Evolutionary conservation across 768 basidiomycete species (phyloP).

Genomic region (Saitozyma sp.): DNA sequence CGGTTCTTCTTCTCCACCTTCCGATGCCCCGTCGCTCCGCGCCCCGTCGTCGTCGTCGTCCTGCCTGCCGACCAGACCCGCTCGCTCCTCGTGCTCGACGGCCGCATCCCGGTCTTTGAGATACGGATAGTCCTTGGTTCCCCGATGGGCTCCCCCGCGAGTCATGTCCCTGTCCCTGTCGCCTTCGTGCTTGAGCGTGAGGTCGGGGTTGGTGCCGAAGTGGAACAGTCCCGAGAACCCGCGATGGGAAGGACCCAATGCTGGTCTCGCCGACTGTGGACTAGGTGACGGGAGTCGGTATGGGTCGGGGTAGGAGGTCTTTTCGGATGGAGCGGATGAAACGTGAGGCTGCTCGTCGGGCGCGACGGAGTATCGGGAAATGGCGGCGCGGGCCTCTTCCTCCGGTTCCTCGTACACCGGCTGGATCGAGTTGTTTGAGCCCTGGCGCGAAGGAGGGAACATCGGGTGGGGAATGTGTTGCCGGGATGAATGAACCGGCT

Average conservation of each 20-base stretch:
- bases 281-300: conserved; percentile 3
- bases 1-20: no score
- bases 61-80: not conserved
- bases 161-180: conserved; percentile 4
- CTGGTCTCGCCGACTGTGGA: conserved; percentile 2
- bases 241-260: not conserved
- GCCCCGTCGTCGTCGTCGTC: no score
- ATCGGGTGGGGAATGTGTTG: not conserved
- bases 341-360: not conserved
- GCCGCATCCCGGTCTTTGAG: conserved; percentile 1
- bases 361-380: not conserved
- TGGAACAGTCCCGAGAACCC: conserved; percentile 10
- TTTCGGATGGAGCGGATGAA: not conserved
- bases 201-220: conserved; percentile 9
- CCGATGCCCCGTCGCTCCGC: no score
- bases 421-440: conserved; percentile 1
- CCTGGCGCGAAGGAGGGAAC: not conserved
- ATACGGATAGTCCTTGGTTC: conserved; percentile 37
- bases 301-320: conserved; percentile 6
- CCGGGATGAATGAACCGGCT: not conserved
- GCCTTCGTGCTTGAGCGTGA: conserved; percentile 8
- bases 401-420: conserved; percentile 7
- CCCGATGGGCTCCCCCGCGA: conserved; percentile 26
- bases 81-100: not conserved
- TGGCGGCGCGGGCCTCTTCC: not conserved